Evolutionary conservation across 345 rosid species (phyloP).

Genomic region (Lepidium africanum): DNA sequence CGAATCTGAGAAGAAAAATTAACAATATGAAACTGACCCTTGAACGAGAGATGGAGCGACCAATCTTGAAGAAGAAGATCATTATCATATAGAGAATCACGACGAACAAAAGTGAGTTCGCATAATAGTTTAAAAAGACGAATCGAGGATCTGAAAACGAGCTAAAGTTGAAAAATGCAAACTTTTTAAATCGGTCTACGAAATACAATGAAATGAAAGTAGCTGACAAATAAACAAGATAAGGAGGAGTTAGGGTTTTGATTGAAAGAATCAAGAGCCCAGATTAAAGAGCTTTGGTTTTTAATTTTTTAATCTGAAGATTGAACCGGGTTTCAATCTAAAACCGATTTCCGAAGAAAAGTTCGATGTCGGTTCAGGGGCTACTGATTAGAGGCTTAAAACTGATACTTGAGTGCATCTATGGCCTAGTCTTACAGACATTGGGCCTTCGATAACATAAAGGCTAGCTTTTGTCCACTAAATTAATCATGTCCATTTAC

Average conservation of each 20-base stretch:
- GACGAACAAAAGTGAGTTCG: not conserved
- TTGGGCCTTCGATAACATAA: too few species aligned
- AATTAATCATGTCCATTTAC: too few species aligned
- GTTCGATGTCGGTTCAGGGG: not conserved
- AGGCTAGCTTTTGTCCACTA: too few species aligned
- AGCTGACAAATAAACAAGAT: not conserved
- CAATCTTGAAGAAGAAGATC: constrained; percentile 28
- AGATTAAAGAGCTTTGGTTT: not conserved
- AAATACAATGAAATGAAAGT: not conserved
- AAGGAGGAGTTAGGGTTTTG: constrained; percentile 1
- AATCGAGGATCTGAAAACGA: constrained; percentile 4
- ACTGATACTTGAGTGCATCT: too few species aligned
- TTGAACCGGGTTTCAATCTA: too few species aligned
- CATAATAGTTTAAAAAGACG: constrained; percentile 5
- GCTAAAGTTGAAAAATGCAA: not conserved
- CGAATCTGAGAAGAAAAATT: constrained; percentile 4
- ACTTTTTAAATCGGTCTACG: not conserved
- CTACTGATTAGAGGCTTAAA: too few species aligned
- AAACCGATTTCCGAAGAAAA: not conserved
- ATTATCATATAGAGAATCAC: not conserved
- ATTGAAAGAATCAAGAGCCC: not conserved
- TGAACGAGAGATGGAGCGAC: constrained; percentile 28
- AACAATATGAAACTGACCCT: not conserved
- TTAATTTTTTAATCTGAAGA: not conserved
- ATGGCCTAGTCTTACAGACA: too few species aligned